Evolutionary conservation across 345 rosid species (phyloP).

Genomic region (Salix viminalis): DNA sequence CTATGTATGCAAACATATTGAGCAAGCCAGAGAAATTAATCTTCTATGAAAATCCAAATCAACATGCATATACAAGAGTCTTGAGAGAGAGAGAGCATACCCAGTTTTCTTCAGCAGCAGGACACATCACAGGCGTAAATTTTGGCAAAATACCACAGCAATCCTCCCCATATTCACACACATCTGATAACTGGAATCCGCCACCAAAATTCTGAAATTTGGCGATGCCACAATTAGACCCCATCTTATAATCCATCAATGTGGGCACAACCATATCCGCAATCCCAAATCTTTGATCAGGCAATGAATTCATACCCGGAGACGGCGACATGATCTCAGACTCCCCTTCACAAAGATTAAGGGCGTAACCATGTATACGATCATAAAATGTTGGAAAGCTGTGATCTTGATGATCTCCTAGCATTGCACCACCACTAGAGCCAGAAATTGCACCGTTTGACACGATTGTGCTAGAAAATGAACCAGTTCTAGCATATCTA

Average conservation of each 20-base stretch:
- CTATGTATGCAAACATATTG: background rate
- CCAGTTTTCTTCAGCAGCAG: constrained; percentile 38
- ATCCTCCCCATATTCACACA: constrained; percentile 45
- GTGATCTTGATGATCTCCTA: constrained; percentile 11
- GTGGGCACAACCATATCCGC: constrained; percentile 34
- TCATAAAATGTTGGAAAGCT: constrained; percentile 15
- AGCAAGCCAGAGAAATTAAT: background rate
- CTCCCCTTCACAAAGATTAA: constrained; percentile 20
- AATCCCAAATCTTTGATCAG: constrained; percentile 32
- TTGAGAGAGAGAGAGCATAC: constrained; percentile 11
- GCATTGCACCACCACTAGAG: constrained; percentile 5
- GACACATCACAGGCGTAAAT: constrained; percentile 35
- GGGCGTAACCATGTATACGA: background rate
- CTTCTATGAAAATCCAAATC: background rate
- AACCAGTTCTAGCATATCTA: background rate
- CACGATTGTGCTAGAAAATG: constrained; percentile 6
- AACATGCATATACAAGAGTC: background rate
- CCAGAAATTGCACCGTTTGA: constrained; percentile 1
- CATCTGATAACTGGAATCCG: constrained; percentile 29
- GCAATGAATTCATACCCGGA: constrained; percentile 5
- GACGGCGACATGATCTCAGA: constrained; percentile 15
- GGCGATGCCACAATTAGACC: constrained; percentile 17
- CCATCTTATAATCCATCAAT: constrained; percentile 26
- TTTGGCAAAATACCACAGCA: constrained; percentile 40
- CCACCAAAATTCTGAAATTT: constrained; percentile 22